phyloP scores from a whole-genome alignment of 192 early-diverging fungal species.

The Kickxella alabastrina region DNA sequence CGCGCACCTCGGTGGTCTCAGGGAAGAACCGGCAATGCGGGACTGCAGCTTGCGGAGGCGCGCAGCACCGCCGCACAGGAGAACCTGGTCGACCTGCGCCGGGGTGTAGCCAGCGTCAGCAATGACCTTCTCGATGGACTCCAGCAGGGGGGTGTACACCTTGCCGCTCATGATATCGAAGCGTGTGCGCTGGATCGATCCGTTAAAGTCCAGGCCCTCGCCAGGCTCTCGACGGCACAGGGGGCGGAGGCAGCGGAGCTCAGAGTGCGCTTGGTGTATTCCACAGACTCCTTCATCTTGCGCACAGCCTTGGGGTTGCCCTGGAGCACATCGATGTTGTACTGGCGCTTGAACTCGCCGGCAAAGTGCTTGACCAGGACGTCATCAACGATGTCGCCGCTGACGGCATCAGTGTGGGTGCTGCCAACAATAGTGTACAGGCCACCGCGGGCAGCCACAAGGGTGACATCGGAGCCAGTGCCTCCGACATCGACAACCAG shows the following conservation, averaged over 20 bases:
- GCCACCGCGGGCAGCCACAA: slow-evolving; percentile 76
- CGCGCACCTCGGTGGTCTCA: slow-evolving; percentile 58
- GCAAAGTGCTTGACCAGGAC: slow-evolving; percentile 75
- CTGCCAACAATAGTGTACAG: slow-evolving; percentile 76
- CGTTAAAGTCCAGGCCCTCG: slow-evolving; percentile 88
- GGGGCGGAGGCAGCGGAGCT: slow-evolving; percentile 75
- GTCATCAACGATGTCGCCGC: slow-evolving; percentile 84
- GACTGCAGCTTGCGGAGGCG: slow-evolving; percentile 85
- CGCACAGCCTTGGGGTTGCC: slow-evolving; percentile 70
- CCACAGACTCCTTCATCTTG: slow-evolving; percentile 81
- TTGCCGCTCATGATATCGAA: slow-evolving; percentile 86
- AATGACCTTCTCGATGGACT: slow-evolving; percentile 64
- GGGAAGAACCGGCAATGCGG: slow-evolving; percentile 72
- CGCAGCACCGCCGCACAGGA: slow-evolving; percentile 84
- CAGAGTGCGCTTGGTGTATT: slow-evolving; percentile 89
- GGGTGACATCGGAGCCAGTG: slow-evolving; percentile 75
- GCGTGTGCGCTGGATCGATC: slow-evolving; percentile 74
- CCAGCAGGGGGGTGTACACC: slow-evolving; percentile 67
- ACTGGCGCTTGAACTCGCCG: slow-evolving; percentile 85
- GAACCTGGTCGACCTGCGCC: slow-evolving; percentile 81
- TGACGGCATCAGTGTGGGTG: slow-evolving; percentile 72
- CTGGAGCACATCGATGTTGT: slow-evolving; percentile 68
- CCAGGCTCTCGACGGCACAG: slow-evolving; percentile 89
- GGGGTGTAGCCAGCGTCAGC: slow-evolving; percentile 62
- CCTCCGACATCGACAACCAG: slow-evolving; percentile 88